Evolutionary conservation across 2,329 filamentous ascomycete species (phyloP).

Genomic region (Cryphonectria japonica): DNA sequence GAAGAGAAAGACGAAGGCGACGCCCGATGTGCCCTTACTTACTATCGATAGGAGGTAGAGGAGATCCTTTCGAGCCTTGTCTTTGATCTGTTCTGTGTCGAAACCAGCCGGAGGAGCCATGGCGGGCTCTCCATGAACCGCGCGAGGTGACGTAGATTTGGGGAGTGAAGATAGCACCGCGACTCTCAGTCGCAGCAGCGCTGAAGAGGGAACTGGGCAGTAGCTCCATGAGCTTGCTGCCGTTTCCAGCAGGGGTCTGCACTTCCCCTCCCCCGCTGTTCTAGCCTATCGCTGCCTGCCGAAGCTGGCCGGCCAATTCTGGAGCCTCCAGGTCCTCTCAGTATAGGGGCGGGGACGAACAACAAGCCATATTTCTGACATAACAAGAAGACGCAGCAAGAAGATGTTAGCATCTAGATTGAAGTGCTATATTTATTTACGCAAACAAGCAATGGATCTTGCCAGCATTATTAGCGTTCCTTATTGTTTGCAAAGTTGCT

Average conservation of each 20-base stretch:
- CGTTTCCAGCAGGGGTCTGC: background rate
- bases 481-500: background rate
- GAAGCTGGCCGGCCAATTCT: background rate
- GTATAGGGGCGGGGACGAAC: background rate
- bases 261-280: background rate
- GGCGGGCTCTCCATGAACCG: conserved; percentile 54
- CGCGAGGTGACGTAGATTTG: conserved; percentile 21
- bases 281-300: conserved; percentile 10
- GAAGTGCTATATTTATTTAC: background rate
- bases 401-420: background rate
- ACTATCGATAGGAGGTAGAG: conserved; percentile 92
- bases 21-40: conserved; percentile 54
- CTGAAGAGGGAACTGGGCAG: background rate
- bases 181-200: background rate
- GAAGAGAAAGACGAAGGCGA: background rate
- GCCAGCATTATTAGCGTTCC: background rate
- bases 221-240: conserved; percentile 7
- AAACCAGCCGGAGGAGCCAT: conserved; percentile 76
- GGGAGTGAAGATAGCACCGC: conserved; percentile 5
- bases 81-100: conserved; percentile 74
- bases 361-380: background rate
- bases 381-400: background rate
- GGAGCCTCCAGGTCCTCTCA: background rate
- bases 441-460: background rate
- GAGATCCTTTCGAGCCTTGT: conserved; percentile 85